A percentile compares a stretch with the other conserved stretches of the same genome.
These are phyloP conservation scores for Candida yuanshanica DNA, from an alignment of 805 yeast genomes.

Conservation along the genomic window DNA sequence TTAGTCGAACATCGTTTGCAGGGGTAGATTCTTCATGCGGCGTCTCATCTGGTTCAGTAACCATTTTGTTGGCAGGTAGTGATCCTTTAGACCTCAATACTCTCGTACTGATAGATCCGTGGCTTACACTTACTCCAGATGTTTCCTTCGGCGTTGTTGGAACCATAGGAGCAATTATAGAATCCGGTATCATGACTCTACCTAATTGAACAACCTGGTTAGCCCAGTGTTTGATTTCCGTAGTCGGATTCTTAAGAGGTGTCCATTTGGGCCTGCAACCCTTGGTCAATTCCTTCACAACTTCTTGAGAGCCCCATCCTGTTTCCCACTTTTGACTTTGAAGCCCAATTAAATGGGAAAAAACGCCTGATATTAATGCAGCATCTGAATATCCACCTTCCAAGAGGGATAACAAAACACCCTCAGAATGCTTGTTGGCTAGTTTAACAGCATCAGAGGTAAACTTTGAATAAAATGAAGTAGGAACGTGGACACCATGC, in stretches of 20 bases:
- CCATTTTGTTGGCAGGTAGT: conserved; percentile 15
- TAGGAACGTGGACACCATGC: conserved; percentile 77
- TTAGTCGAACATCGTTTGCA: not conserved
- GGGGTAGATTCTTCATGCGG: not conserved
- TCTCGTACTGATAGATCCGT: conserved; percentile 6
- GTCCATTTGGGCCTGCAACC: conserved; percentile 69
- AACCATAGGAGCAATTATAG: conserved; percentile 11
- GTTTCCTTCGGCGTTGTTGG: conserved; percentile 2
- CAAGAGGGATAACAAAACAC: conserved; percentile 59
- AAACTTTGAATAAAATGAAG: conserved; percentile 67
- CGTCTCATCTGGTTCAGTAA: not conserved
- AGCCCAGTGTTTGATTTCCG: conserved; percentile 54
- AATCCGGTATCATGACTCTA: conserved; percentile 52
- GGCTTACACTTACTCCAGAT: not conserved
- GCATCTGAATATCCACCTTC: conserved; percentile 89
- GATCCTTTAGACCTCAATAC: conserved; percentile 14
- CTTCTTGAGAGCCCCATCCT: conserved; percentile 58
- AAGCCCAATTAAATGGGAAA: conserved; percentile 71
- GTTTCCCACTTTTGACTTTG: conserved; percentile 52
- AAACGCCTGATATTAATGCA: conserved; percentile 73
- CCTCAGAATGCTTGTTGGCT: conserved; percentile 55
- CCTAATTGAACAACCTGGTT: conserved; percentile 59
- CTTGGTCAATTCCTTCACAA: conserved; percentile 57
- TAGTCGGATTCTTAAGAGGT: conserved; percentile 46
- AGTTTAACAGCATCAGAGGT: conserved; percentile 67